Evolutionary conservation across 2,329 filamentous ascomycete genomes (phyloP).

Genomic region (Ophiostoma tasmaniense): DNA sequence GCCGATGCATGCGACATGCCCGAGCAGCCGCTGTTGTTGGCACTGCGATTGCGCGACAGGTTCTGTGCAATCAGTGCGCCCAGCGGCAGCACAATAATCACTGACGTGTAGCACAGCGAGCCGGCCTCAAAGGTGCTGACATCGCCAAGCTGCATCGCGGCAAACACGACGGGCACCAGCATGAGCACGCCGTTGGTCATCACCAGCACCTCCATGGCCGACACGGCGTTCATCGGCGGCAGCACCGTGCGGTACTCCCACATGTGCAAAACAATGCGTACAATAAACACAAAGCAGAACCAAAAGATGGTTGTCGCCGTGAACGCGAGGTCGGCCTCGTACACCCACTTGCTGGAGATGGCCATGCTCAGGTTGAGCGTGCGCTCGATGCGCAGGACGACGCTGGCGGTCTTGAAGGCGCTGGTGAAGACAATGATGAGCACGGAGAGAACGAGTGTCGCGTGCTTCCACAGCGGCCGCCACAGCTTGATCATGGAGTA

Average conservation of each 20-base stretch:
- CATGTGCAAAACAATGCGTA: conserved; percentile 42
- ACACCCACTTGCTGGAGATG: conserved; percentile 29
- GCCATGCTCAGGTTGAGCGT: conserved; percentile 22
- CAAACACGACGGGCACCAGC: conserved; percentile 47
- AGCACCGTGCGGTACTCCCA: conserved; percentile 40
- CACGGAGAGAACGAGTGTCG: conserved; percentile 26
- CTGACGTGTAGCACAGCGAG: conserved; percentile 41
- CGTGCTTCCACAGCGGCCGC: conserved; percentile 30
- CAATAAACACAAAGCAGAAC: conserved; percentile 49
- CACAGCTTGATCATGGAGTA: conserved; percentile 46
- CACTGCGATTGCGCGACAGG: conserved; percentile 22
- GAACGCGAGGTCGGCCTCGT: conserved; percentile 29
- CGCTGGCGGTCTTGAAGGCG: conserved; percentile 29
- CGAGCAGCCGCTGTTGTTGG: neutral
- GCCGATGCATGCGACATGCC: neutral
- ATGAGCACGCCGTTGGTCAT: conserved; percentile 50
- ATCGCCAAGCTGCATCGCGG: conserved; percentile 37
- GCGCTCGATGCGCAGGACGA: conserved; percentile 31
- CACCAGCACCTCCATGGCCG: conserved; percentile 46
- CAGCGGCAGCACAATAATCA: conserved; percentile 44
- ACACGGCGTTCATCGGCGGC: conserved; percentile 34
- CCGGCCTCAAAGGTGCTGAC: conserved; percentile 40
- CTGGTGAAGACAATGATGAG: conserved; percentile 27
- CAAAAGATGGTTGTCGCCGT: conserved; percentile 31
- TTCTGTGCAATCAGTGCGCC: conserved; percentile 45